Conservation (phyloP, 305 asterid species). For the Fraxinus baroniana region DNA sequence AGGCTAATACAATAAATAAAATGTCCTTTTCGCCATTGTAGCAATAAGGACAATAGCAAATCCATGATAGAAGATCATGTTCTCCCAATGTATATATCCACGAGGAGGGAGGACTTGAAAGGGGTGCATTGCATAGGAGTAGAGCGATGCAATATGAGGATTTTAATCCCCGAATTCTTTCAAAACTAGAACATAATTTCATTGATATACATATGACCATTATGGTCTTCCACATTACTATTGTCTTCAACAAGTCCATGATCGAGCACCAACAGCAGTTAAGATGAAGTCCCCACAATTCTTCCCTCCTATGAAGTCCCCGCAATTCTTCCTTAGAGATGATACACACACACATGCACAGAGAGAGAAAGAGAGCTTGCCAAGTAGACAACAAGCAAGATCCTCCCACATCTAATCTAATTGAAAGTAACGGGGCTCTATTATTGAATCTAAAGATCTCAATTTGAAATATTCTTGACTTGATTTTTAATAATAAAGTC, state of each 20-base stretch:
- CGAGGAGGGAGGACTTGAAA: background rate
- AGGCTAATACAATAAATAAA: background rate
- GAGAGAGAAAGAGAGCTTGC: background rate
- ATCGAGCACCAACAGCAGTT: background rate
- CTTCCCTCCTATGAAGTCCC: background rate
- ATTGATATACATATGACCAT: background rate
- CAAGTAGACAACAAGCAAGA: background rate
- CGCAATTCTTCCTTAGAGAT: background rate
- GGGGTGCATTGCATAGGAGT: background rate
- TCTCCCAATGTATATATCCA: background rate
- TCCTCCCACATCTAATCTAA: background rate
- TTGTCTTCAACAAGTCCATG: background rate
- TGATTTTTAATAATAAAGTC: background rate
- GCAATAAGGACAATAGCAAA: background rate
- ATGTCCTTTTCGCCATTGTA: background rate
- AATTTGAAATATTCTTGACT: background rate
- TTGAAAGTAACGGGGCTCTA: background rate
- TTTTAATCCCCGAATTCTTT: background rate
- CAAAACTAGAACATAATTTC: background rate
- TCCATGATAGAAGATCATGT: background rate
- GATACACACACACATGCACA: background rate
- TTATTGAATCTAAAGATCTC: background rate
- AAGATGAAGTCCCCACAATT: background rate
- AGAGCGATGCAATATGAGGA: background rate
- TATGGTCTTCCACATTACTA: background rate